Evolutionary conservation across 2,329 filamentous ascomycete genomes (phyloP), one percentile per base, ranked within the genome.

Genomic region (Penicillium sp.): DNA sequence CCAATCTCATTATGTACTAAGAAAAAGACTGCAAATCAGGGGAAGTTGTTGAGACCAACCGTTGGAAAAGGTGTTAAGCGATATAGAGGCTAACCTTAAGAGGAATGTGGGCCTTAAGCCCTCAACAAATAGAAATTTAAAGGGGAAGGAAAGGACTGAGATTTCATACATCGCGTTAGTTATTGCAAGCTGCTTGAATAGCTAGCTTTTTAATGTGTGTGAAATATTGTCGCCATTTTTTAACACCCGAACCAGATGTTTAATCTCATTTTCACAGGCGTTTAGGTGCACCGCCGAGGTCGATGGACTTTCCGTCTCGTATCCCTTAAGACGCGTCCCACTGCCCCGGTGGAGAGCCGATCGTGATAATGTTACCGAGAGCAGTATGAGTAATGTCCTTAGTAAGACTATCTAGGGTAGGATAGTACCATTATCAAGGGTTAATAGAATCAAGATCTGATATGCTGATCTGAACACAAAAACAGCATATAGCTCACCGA

Each of bases 51-150:
- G 47, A 52, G 46, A 34, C 31, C 18, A 38, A 26, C n/a, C 22
- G n/a, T 13, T 37, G 9, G 35, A 40, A 36, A 27, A 35, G 42
- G 41, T 35, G 27, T 40, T 34, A 43, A 44, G 26, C 47, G 38
- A 52, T 37, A 50, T 44, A 40, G 43, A 24, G 35, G 23, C 50
- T 52, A 52, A 26, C 50, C 50, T 8, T 16, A 52, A 47, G 38
- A 14, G 43, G 50, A 28, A 23, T 42, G 37, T 31, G 42, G 32
- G 32, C 35, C 6, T 31, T 42, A 46, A 34, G 14, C 26, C 29
- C 44, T 47, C 47, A 50, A 50, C 47, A 47, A 50, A 44, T 42
- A 38, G 29, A 43, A 47, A 27, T 18, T 10, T 5, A 11, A 18
- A 34, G 18, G 18, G 18, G 18, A 10, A 6, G 16, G 4, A 34